Percentiles rank a stretch among this genome's conserved stretches.
Evolutionary conservation across 495 filamentous ascomycete genomes (phyloP).

Genomic region (Hypoxylon crocopeplum): DNA sequence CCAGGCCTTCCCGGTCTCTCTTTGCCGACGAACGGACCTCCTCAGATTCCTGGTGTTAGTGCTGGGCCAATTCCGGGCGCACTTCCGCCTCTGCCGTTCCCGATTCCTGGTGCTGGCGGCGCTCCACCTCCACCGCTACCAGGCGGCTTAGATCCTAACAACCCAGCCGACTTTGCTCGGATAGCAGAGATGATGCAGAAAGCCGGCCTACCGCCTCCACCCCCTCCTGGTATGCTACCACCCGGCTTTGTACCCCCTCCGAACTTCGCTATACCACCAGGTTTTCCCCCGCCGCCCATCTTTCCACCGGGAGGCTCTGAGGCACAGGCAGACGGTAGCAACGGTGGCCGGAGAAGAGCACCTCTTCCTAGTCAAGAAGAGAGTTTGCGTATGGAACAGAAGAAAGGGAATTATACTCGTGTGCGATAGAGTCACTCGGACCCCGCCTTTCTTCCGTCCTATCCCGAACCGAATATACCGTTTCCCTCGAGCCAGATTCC

Average conservation of each 20-base stretch:
- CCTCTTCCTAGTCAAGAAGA: conserved; percentile 85
- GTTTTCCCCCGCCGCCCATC: conserved; percentile 53
- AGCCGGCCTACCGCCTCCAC: conserved; percentile 57
- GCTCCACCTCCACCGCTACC: conserved; percentile 58
- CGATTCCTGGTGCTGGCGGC: conserved; percentile 53
- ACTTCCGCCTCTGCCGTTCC: conserved; percentile 44
- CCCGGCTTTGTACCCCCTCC: conserved; percentile 60
- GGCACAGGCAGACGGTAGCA: conserved; percentile 31
- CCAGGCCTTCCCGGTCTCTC: conserved; percentile 59
- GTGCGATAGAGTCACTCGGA: conserved; percentile 47
- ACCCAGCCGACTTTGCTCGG: conserved; percentile 71
- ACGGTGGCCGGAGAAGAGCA: conserved; percentile 56
- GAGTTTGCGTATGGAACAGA: conserved; percentile 77
- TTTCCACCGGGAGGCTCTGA: conserved; percentile 29
- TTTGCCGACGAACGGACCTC: conserved; percentile 46
- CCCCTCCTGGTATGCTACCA: conserved; percentile 51
- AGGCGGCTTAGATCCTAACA: conserved; percentile 60
- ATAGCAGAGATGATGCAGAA: conserved; percentile 68
- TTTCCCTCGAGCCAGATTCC: neutral
- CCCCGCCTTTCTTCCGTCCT: neutral
- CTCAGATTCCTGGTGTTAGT: conserved; percentile 55
- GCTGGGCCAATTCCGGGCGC: conserved; percentile 46
- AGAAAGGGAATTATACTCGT: conserved; percentile 66
- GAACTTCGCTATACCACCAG: conserved; percentile 58
- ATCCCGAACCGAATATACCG: neutral